These are phyloP conservation scores for Populus hybrid DNA, from an alignment of 441 rosid genomes.

Conservation along the genomic window DNA sequence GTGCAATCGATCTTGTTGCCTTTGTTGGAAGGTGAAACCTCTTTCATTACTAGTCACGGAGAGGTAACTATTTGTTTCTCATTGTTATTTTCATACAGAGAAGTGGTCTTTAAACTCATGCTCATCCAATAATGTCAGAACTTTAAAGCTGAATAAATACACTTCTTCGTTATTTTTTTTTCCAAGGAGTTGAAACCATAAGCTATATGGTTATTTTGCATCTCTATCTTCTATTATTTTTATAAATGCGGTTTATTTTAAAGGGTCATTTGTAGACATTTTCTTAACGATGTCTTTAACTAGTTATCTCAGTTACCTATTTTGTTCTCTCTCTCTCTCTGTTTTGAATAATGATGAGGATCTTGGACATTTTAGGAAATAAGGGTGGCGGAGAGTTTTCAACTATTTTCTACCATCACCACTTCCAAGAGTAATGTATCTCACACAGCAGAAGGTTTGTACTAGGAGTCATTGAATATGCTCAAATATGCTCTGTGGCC, in stretches of 20 bases:
- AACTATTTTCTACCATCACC: constrained; percentile 83
- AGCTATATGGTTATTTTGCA: neutral
- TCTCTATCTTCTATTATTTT: neutral
- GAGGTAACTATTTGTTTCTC: constrained; percentile 50
- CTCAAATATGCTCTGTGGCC: neutral
- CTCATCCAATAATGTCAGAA: neutral
- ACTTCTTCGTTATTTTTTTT: neutral
- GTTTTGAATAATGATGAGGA: constrained; percentile 15
- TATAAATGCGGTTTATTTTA: neutral
- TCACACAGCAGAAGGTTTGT: constrained; percentile 56
- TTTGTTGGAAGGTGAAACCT: constrained; percentile 73
- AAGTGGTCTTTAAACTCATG: neutral
- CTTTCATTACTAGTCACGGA: constrained; percentile 67
- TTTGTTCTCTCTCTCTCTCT: neutral
- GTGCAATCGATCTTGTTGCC: constrained; percentile 82
- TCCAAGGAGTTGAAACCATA: neutral
- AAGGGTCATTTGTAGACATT: too few species aligned
- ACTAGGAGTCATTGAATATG: neutral
- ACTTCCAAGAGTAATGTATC: constrained; percentile 52
- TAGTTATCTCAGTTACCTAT: too few species aligned
- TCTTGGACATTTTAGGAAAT: constrained; percentile 59
- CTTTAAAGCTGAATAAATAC: neutral
- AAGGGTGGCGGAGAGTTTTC: constrained; percentile 76
- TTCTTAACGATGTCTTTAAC: too few species aligned
- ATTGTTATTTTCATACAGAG: neutral